Percentiles rank a stretch among this genome's conserved stretches.
Conservation (phyloP, 805 yeast genomes). For the Starmerella etchellsii region DNA sequence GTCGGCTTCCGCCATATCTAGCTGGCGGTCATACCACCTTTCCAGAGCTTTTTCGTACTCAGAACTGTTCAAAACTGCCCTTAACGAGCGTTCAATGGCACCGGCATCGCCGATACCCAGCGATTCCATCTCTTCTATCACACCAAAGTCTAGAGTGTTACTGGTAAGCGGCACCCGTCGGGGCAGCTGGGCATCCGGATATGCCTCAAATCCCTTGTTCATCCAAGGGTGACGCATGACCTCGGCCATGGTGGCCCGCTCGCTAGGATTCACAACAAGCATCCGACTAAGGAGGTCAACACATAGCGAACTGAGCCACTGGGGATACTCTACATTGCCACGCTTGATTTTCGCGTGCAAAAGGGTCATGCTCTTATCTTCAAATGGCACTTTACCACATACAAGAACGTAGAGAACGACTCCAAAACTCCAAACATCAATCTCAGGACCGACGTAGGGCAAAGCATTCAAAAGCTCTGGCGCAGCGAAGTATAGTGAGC, state of each 20-base stretch:
- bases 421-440: constrained; percentile 97
- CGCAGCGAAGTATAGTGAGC: constrained; percentile 94
- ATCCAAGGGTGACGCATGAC: constrained; percentile 90
- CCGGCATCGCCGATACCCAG: constrained; percentile 65
- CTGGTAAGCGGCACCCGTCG: constrained; percentile 57
- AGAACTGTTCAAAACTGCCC: constrained; percentile 44
- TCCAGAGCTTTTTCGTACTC: constrained; percentile 51
- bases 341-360: constrained; percentile 87
- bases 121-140: constrained; percentile 60
- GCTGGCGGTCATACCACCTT: constrained; percentile 39
- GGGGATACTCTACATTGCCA: constrained; percentile 87
- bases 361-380: constrained; percentile 83
- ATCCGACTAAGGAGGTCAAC: constrained; percentile 67
- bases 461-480: constrained; percentile 88
- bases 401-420: constrained; percentile 89
- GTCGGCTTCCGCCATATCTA: neutral
- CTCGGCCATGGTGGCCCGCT: constrained; percentile 67
- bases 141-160: constrained; percentile 49
- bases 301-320: constrained; percentile 65
- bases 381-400: constrained; percentile 97
- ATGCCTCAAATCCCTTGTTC: constrained; percentile 69
- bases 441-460: constrained; percentile 93
- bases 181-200: constrained; percentile 62
- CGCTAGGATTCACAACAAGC: constrained; percentile 80
- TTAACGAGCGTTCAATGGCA: constrained; percentile 40